Percentiles rank a stretch among this genome's conserved stretches.
phyloP scores from a whole-genome alignment of 2,329 filamentous ascomycete species.

The Hypoxylon sp. region DNA sequence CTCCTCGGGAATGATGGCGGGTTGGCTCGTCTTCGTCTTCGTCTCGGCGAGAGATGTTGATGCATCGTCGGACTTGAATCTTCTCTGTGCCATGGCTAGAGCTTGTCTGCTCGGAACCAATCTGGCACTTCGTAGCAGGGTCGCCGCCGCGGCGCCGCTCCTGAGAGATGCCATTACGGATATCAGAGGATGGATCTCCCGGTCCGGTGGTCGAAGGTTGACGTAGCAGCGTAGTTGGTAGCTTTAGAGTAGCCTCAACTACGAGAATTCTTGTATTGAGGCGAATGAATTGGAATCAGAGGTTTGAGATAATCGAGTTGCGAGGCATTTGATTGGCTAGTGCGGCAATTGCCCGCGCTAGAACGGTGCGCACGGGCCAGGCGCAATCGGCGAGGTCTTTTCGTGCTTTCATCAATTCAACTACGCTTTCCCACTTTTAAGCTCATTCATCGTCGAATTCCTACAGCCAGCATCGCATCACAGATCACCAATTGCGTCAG shows the following conservation, averaged over 20 bases:
- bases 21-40: conserved; percentile 49
- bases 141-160: conserved; percentile 65
- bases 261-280: conserved; percentile 26
- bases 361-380: conserved; percentile 52
- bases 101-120: conserved; percentile 54
- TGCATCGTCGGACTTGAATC: conserved; percentile 62
- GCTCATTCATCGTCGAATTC: conserved; percentile 41
- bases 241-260: conserved; percentile 1
- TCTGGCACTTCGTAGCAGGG: conserved; percentile 65
- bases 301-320: conserved; percentile 47
- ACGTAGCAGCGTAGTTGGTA: conserved; percentile 1
- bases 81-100: conserved; percentile 63
- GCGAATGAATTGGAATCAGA: conserved; percentile 30
- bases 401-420: conserved; percentile 54
- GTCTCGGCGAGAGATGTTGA: conserved; percentile 59
- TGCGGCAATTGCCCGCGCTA: conserved; percentile 60
- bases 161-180: conserved; percentile 76
- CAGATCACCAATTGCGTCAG: conserved; percentile 51
- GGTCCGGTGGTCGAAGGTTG: conserved; percentile 10
- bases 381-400: conserved; percentile 62
- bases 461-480: conserved; percentile 39
- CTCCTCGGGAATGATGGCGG: conserved; percentile 55
- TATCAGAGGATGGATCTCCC: conserved; percentile 13
- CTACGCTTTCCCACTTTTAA: conserved; percentile 42
- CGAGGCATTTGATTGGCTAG: conserved; percentile 60